phyloP scores from a whole-genome alignment of 2,329 filamentous ascomycete species.

The Paraconiothyrium brasiliense region DNA sequence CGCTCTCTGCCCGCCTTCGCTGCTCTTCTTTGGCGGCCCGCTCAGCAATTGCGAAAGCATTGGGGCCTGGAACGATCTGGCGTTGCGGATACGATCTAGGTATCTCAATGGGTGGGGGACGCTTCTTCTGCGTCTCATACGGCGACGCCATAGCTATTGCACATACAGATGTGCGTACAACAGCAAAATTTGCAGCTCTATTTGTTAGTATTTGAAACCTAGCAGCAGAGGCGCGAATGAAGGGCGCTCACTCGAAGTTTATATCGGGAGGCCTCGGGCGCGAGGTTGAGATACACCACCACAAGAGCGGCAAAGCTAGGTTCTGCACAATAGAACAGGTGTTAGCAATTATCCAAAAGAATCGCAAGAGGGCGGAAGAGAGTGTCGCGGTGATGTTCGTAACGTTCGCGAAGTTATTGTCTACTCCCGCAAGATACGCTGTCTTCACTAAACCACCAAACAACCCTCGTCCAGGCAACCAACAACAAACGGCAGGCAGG shows the following conservation, averaged over 20 bases:
- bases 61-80: conserved; percentile 23
- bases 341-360: conserved; percentile 1
- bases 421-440: not conserved
- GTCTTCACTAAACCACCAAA: conserved; percentile 6
- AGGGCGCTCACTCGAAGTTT: not conserved
- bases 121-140: conserved; percentile 31
- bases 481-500: conserved; percentile 2
- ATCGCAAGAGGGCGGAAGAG: not conserved
- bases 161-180: not conserved
- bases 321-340: not conserved
- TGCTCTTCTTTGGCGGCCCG: conserved; percentile 19
- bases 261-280: not conserved
- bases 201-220: not conserved
- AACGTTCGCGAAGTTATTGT: conserved; percentile 1
- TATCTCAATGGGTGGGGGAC: conserved; percentile 37
- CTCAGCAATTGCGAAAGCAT: conserved; percentile 29
- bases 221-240: not conserved
- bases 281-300: not conserved
- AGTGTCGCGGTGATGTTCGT: not conserved
- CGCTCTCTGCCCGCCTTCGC: conserved; percentile 18
- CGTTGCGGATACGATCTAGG: conserved; percentile 24
- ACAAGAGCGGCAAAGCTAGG: not conserved
- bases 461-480: conserved; percentile 10
- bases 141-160: conserved; percentile 27
- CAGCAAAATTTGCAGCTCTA: not conserved